phyloP scores from a whole-genome alignment of 352 stramenopile species.

The Sclerospora graminicola region DNA sequence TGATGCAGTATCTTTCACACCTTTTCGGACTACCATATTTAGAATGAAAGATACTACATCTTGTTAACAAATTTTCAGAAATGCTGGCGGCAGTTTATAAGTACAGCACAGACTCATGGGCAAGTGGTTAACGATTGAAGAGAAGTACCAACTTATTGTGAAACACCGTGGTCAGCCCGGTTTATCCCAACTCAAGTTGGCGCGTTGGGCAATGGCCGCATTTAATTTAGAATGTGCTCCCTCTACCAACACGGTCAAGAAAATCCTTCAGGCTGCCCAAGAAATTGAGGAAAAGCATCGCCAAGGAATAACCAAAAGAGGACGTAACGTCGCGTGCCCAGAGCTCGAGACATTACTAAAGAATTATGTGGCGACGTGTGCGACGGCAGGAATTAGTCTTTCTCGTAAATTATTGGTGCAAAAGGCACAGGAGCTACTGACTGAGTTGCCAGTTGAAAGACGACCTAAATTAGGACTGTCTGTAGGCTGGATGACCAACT shows the following conservation, averaged over 20 bases:
- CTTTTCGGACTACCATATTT: neutral
- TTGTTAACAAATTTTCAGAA: no score
- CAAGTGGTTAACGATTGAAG: neutral
- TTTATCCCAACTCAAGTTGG: no score
- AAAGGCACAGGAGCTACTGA: constrained; percentile 13
- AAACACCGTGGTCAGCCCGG: no score
- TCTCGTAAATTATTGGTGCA: constrained; percentile 16
- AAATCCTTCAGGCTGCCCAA: no score
- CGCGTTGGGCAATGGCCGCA: no score
- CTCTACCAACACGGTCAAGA: no score
- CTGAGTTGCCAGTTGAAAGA: constrained; percentile 4
- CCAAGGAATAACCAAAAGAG: constrained; percentile 13
- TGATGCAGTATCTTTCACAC: neutral
- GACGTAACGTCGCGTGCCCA: constrained; percentile 12
- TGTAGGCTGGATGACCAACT: constrained; percentile 22
- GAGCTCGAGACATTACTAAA: constrained; percentile 12
- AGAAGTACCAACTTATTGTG: neutral
- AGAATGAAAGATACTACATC: neutral
- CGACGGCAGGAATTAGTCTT: neutral
- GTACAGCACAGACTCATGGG: no score
- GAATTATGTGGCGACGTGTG: constrained; percentile 6
- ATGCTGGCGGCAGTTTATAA: no score
- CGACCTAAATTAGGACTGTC: constrained; percentile 14
- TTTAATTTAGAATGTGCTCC: no score
- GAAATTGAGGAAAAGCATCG: no score